A percentile compares a stretch with the other conserved stretches of the same genome.
Evolutionary conservation across 2,329 filamentous ascomycete species (phyloP).

Genomic region (Colletotrichum sp.): DNA sequence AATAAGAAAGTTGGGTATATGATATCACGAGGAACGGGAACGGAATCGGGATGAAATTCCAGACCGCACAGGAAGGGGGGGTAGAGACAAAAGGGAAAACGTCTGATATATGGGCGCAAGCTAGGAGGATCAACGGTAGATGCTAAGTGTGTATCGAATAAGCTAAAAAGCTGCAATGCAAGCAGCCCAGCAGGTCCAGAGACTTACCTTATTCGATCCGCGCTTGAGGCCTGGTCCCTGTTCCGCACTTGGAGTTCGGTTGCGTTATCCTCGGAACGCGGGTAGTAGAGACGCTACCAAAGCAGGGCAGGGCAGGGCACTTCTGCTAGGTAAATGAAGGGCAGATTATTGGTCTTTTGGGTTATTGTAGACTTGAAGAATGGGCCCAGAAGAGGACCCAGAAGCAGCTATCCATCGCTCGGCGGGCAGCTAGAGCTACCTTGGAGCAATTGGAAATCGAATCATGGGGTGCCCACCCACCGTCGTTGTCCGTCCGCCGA

Average conservation of each 20-base stretch:
- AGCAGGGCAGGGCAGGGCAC: not conserved
- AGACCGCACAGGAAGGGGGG: not conserved
- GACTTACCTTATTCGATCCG: not conserved
- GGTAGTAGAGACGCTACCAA: not conserved
- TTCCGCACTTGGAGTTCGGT: not conserved
- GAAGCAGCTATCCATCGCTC: not conserved
- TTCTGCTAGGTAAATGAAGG: not conserved
- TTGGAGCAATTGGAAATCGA: not conserved
- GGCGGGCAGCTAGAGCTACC: not conserved
- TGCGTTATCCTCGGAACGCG: not conserved
- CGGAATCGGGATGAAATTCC: not conserved
- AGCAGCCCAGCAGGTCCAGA: not conserved
- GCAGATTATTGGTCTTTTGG: not conserved
- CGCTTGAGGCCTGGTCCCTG: not conserved
- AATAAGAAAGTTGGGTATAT: not conserved
- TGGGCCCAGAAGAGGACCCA: not conserved
- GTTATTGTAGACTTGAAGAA: not conserved
- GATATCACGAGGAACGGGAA: not conserved
- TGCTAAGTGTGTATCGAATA: not conserved
- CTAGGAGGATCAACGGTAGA: not conserved
- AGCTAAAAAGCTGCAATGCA: conserved; percentile 2
- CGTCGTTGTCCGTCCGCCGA: not conserved
- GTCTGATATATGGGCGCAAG: not conserved
- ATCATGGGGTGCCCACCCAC: not conserved
- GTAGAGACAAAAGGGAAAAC: not conserved